phyloP scores from a whole-genome alignment of 2,329 filamentous ascomycete species.

The Aspergillus ustus region DNA sequence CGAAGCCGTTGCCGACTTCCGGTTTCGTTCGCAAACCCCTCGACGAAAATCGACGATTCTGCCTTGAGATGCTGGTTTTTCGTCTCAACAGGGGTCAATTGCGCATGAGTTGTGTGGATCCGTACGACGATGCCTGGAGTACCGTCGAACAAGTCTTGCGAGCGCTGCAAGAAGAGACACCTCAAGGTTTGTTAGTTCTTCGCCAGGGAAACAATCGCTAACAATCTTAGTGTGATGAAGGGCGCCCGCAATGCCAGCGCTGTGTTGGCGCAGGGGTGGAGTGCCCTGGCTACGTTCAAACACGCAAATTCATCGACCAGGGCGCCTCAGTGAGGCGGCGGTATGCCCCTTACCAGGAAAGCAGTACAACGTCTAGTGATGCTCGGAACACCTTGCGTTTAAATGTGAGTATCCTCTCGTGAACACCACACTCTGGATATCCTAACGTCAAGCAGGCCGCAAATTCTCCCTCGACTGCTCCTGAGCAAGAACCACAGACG shows the following conservation, averaged over 20 bases:
- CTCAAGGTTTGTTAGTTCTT: conserved; percentile 36
- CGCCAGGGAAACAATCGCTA: neutral
- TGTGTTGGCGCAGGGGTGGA: conserved; percentile 43
- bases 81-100: neutral
- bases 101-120: neutral
- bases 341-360: conserved; percentile 44
- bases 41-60: too few species aligned
- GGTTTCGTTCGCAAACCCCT: neutral
- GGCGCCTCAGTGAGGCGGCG: conserved; percentile 45
- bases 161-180: conserved; percentile 46
- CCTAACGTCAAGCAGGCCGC: neutral
- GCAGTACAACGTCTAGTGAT: conserved; percentile 9
- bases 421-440: neutral
- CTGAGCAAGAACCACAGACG: neutral
- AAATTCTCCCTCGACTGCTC: neutral
- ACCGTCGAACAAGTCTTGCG: conserved; percentile 46
- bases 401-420: neutral
- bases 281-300: conserved; percentile 49
- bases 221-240: conserved; percentile 44
- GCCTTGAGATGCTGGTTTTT: conserved; percentile 10
- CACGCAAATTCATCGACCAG: conserved; percentile 50
- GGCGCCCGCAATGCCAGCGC: conserved; percentile 43
- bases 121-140: conserved; percentile 41
- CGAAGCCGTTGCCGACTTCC: neutral
- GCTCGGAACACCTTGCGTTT: conserved; percentile 14